Evolutionary conservation across 805 yeast species (phyloP).

Genomic region (Ogataea paradorogensis): DNA sequence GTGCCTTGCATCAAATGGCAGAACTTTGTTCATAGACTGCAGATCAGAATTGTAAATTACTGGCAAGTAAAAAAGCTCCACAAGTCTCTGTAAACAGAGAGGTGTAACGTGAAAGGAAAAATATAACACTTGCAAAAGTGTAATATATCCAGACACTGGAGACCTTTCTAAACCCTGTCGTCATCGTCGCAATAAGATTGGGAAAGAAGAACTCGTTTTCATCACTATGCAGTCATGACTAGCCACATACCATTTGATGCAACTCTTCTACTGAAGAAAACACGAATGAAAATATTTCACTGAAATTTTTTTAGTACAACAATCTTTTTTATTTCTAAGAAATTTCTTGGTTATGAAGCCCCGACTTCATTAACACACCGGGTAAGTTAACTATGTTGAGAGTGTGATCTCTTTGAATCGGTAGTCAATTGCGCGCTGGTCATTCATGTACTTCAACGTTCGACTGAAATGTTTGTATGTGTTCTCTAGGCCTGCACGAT

Average conservation of each 20-base stretch:
- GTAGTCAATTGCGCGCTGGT: conserved; percentile 68
- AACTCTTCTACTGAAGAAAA: conserved; percentile 14
- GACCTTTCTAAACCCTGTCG: conserved; percentile 72
- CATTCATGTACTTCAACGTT: conserved; percentile 65
- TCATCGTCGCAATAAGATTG: conserved; percentile 90
- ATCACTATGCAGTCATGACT: conserved; percentile 23
- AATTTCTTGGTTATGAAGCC: conserved; percentile 8
- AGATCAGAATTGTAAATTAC: conserved; percentile 63
- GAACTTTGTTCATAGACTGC: conserved; percentile 11
- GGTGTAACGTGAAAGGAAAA: conserved; percentile 33
- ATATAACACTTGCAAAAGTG: conserved; percentile 31
- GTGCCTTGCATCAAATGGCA: conserved; percentile 13
- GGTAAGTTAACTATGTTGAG: conserved; percentile 6
- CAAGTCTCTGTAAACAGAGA: conserved; percentile 34
- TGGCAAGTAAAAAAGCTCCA: conserved; percentile 80
- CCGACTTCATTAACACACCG: conserved; percentile 1
- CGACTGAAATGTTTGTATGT: conserved; percentile 62
- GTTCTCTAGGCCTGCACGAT: conserved; percentile 27
- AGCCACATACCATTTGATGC: conserved; percentile 15
- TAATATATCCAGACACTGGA: conserved; percentile 28
- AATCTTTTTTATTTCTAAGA: conserved; percentile 7
- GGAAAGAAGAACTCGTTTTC: conserved; percentile 75
- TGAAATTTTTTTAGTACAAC: conserved; percentile 5
- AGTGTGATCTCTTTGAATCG: conserved; percentile 53
- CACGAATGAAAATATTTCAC: conserved; percentile 6